These are phyloP conservation scores for Odontarrhena argentea DNA, from an alignment of 345 rosid species.

Conservation along the genomic window DNA sequence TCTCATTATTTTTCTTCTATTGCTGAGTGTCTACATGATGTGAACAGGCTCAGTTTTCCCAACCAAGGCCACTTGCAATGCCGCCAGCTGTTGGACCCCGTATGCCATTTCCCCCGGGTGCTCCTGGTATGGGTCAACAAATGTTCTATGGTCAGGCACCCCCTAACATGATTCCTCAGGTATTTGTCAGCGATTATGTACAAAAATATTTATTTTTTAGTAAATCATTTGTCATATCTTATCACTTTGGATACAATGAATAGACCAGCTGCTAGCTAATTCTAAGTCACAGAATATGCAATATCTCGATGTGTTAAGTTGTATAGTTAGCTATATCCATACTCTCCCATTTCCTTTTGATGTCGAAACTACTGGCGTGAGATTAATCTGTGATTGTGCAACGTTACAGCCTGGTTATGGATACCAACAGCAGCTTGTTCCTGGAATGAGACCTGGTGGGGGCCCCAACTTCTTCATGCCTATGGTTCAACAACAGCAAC, in stretches of 20 bases:
- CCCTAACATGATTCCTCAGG: slow-evolving; percentile 88
- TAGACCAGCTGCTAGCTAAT: slow-evolving; percentile 1
- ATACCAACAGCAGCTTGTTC: slow-evolving; percentile 94
- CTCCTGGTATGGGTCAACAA: slow-evolving; percentile 81
- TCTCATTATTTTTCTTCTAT: background rate
- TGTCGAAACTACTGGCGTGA: background rate
- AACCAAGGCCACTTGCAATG: slow-evolving; percentile 75
- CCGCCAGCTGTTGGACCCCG: slow-evolving; percentile 78
- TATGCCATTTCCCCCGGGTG: slow-evolving; percentile 84
- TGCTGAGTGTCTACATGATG: slow-evolving; percentile 24
- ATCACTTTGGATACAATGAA: background rate
- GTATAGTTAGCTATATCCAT: background rate
- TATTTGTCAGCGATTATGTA: slow-evolving; percentile 26
- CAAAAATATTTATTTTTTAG: background rate
- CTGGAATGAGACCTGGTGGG: slow-evolving; percentile 89
- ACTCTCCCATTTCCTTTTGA: background rate
- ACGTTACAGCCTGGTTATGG: slow-evolving; percentile 79
- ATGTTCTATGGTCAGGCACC: slow-evolving; percentile 89
- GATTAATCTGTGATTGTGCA: background rate
- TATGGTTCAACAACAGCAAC: slow-evolving; percentile 91
- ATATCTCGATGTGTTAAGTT: background rate
- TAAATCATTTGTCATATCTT: background rate
- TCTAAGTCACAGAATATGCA: background rate
- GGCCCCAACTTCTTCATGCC: slow-evolving; percentile 84
- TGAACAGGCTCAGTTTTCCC: slow-evolving; percentile 89